These are phyloP conservation scores for Ophiostoma himal-ulmi DNA, from an alignment of 2,329 filamentous ascomycete genomes.

Conservation along the genomic window DNA sequence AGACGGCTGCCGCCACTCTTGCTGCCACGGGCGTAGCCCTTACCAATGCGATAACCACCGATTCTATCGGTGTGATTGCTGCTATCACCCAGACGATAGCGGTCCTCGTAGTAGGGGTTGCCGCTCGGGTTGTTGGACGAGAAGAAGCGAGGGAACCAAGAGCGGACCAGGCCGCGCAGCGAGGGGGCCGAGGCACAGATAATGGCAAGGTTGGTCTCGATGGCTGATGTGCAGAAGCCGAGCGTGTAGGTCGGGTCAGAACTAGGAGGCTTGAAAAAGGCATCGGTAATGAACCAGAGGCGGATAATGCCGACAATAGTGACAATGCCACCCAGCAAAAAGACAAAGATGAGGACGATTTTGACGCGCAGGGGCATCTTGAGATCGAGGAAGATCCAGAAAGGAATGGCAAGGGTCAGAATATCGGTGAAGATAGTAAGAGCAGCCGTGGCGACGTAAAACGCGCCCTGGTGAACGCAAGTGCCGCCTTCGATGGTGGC, in stretches of 20 bases:
- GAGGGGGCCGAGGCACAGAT: conserved; percentile 37
- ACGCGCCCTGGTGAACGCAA: conserved; percentile 33
- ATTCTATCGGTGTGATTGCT: conserved; percentile 12
- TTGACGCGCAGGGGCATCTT: conserved; percentile 32
- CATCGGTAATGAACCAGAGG: conserved; percentile 33
- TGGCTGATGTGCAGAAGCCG: conserved; percentile 35
- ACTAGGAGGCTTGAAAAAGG: conserved; percentile 30
- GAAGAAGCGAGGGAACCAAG: conserved; percentile 27
- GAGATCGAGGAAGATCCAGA: conserved; percentile 34
- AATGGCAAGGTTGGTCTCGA: conserved; percentile 40
- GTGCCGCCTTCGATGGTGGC: conserved; percentile 36
- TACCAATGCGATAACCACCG: conserved; percentile 12
- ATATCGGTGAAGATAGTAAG: conserved; percentile 43
- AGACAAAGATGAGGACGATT: conserved; percentile 32
- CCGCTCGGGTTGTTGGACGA: conserved; percentile 21
- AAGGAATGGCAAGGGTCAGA: conserved; percentile 39
- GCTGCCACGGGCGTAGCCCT: conserved; percentile 21
- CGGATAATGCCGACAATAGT: conserved; percentile 35
- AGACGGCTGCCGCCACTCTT: conserved; percentile 22
- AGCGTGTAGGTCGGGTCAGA: conserved; percentile 32
- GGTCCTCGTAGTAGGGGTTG: conserved; percentile 21
- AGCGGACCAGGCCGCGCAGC: conserved; percentile 24
- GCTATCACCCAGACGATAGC: conserved; percentile 17
- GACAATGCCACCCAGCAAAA: conserved; percentile 33
- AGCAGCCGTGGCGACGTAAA: conserved; percentile 34